Conservation (phyloP, 768 basidiomycete genomes). For the Sporobolomyces roseus region DNA sequence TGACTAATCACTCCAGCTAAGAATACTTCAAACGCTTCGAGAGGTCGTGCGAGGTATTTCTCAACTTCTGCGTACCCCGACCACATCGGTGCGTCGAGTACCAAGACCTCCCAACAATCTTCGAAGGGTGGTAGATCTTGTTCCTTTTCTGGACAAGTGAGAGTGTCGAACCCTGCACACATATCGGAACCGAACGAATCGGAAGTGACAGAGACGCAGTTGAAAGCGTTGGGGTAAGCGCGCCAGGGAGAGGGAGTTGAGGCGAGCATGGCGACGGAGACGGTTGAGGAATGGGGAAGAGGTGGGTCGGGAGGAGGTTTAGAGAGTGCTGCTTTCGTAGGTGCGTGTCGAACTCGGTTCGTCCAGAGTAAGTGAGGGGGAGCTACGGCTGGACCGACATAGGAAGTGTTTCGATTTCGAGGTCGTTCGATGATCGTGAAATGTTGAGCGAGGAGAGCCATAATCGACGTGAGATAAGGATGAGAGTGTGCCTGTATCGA, state of each 20-base stretch:
- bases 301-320: conserved; percentile 11
- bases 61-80: conserved; percentile 20
- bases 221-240: conserved; percentile 36
- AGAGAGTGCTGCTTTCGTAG: conserved; percentile 19
- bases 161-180: conserved; percentile 27
- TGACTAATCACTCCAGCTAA: conserved; percentile 31
- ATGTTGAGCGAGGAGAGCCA: conserved; percentile 23
- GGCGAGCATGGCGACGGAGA: conserved; percentile 8
- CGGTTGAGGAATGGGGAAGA: conserved; percentile 8
- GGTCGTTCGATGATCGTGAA: conserved; percentile 30
- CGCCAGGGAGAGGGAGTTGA: conserved; percentile 22
- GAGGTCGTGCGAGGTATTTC: conserved; percentile 19
- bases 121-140: conserved; percentile 19
- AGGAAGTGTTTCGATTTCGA: background rate
- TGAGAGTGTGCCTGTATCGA: conserved; percentile 19
- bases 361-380: conserved; percentile 37
- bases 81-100: conserved; percentile 33
- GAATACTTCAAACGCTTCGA: conserved; percentile 35
- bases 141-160: conserved; percentile 35
- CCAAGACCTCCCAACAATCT: conserved; percentile 26
- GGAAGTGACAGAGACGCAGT: conserved; percentile 13
- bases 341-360: conserved; percentile 36
- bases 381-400: conserved; percentile 20
- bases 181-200: conserved; percentile 1
- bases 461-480: conserved; percentile 26